A percentile compares a stretch with the other conserved stretches of the same genome.
These are phyloP conservation scores for Elsinoe necatrix DNA, from an alignment of 2,329 filamentous ascomycete species.

Conservation along the genomic window DNA sequence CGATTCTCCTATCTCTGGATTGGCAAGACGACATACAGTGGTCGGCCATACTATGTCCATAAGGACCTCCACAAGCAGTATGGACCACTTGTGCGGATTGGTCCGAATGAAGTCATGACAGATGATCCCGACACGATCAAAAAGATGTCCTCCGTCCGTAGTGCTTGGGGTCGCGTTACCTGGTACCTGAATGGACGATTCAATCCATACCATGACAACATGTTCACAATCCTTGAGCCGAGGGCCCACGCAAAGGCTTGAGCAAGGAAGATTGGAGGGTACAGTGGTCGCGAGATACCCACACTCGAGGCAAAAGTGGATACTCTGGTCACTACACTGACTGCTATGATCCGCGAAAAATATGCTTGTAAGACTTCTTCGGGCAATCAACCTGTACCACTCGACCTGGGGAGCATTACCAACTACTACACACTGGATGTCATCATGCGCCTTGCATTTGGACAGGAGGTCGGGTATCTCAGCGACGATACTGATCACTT, in stretches of 20 bases:
- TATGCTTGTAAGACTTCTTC: not conserved
- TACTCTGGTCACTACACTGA: not conserved
- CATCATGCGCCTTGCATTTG: not conserved
- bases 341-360: not conserved
- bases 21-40: not conserved
- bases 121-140: not conserved
- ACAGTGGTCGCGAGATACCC: not conserved
- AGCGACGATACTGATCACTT: not conserved
- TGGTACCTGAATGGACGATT: not conserved
- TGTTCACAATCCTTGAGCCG: not conserved
- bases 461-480: not conserved
- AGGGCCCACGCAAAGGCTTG: not conserved
- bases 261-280: not conserved
- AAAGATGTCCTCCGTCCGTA: not conserved
- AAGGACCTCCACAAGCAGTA: slow-evolving; percentile 37
- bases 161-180: not conserved
- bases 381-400: not conserved
- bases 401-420: not conserved
- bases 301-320: not conserved
- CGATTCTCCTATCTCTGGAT: not conserved
- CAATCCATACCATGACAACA: not conserved
- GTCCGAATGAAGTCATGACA: slow-evolving; percentile 37
- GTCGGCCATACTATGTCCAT: not conserved
- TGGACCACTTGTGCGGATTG: slow-evolving; percentile 42
- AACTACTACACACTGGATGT: not conserved